Evolutionary conservation across 2,329 filamentous ascomycete genomes (phyloP), one percentile per base, ranked within the genome.

Genomic region (Westerdykella sp.): DNA sequence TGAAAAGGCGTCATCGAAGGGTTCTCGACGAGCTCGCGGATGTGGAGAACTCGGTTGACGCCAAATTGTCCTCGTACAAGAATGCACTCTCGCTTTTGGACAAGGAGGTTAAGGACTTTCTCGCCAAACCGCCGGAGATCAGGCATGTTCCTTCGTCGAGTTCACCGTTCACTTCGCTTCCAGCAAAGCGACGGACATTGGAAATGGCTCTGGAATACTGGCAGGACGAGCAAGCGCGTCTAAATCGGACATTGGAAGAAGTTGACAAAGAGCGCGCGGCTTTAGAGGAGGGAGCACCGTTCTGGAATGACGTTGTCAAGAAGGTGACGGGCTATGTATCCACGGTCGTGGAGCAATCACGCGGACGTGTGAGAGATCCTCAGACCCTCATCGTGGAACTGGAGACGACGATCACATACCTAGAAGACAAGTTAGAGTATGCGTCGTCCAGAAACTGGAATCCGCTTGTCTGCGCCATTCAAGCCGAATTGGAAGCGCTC

Each of bases 161-260:
- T 5, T 53, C 65, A 6, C 66, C 79, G 30, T 86, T 86, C 42
- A 59, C 83, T 30, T 70, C 73, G 2, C 69, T 88, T 6, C 77
- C 80, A 1, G 75, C 80, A 0, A 79, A 83, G 52, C 74, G 83
- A 14, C 73, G 85, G 37, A 89, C 84, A 0, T 60, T 83, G 1
- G 78, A 79, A 12, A 83, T 89, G 81, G 85, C 84, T 0, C 78
- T 73, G 46, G 75, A 81, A 12, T 85, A 84, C 74, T 89, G 83
- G 80, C 73, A 78, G 42, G 74, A 76, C 5, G 84, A 89, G 51
- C 70, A 82, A 1, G 67, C 67, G 1, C 66, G 77, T 0, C 68
- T 85, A 2, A 69, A 80, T 39, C 68, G 70, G 36, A 76, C 77
- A 45, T 79, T 77, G 48, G 56, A 67, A 7, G 73, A 76, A 21